Percentiles rank a stretch among this genome's conserved stretches.
phyloP scores from a whole-genome alignment of 495 filamentous ascomycete species.

The Talaromyces wortmannii region DNA sequence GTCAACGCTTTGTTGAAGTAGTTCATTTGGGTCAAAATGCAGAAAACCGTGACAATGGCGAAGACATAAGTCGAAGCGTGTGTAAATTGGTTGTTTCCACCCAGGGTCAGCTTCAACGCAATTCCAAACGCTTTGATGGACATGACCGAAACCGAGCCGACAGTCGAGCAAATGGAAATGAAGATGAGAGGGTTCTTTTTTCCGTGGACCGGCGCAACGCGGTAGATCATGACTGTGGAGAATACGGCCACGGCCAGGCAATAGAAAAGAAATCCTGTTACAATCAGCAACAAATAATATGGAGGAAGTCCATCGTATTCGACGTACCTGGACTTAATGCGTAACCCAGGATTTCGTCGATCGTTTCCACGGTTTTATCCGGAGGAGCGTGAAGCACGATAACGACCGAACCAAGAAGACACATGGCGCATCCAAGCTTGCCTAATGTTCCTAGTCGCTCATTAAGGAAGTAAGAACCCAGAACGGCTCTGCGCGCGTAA shows the following conservation, averaged over 20 bases:
- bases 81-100: constrained; percentile 87
- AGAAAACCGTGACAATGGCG: constrained; percentile 82
- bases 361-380: constrained; percentile 78
- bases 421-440: constrained; percentile 92
- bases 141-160: constrained; percentile 97
- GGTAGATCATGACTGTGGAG: constrained; percentile 91
- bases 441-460: constrained; percentile 84
- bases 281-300: constrained; percentile 8
- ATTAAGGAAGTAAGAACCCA: constrained; percentile 89
- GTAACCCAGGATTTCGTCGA: constrained; percentile 82
- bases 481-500: constrained; percentile 55
- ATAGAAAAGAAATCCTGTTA: constrained; percentile 78
- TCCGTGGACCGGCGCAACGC: constrained; percentile 78
- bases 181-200: constrained; percentile 93
- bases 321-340: constrained; percentile 79
- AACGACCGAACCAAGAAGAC: constrained; percentile 91
- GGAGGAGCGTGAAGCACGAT: constrained; percentile 97
- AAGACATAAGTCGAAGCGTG: constrained; percentile 96
- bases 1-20: constrained; percentile 99
- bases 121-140: constrained; percentile 97
- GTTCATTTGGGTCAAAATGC: constrained; percentile 98
- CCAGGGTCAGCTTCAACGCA: constrained; percentile 86
- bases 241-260: constrained; percentile 70
- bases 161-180: constrained; percentile 93
- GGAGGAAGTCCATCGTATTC: background rate